Base-by-base conservation (phyloP, 805 yeast species). In the Monosporozyma siamensis region DNA sequence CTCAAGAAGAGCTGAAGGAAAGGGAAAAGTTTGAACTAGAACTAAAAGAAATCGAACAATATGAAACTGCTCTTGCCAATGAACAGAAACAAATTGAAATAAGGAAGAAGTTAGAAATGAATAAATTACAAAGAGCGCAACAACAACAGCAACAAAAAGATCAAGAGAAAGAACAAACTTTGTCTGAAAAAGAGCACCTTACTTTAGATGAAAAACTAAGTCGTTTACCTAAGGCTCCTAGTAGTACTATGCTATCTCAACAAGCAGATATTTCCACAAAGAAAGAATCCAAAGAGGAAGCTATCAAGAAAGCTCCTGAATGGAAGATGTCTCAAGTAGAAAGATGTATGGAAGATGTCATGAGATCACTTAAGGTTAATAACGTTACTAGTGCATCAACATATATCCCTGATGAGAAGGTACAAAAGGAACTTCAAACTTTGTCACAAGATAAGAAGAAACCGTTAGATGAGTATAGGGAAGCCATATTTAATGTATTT, bases 71-170 rank as follows among this genome's bases (percentile, higher is more conserved):
- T 12, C 17, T 48, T 14, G 53, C 44, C 2, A 56, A 52, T 37
- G 58, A 55, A 18, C 52, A 53, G 34, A 56, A 56, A 30, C 49
- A 58, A 40, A 43, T 44, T 1, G 55, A 54, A 29, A 27, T 51
- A 24, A 53, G 53, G 42, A 51, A 42, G 41, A 45, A 50, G 25
- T 30, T 55, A 26, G 56, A 53, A 36, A 44, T 21, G 44, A 56
- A 53, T 39, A 48, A 46, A 40, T 38, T 27, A 23, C 47, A 40
- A 29, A 48, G 47, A 38, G 43, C 38, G 41, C 21, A 43, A 43
- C 27, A 37, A 31, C 41, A 47, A 12, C 41, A 47, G 10, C 44
- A 47, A 34, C 32, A 30, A 34, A 40, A 45, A 34, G 47, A 35
- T 27, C 23, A 38, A 6, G 11, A 31, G 6, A 40, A 29, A 15